Conservation (phyloP, 1,284 basidiomycete species). For the Pisolithus thermaeus region DNA sequence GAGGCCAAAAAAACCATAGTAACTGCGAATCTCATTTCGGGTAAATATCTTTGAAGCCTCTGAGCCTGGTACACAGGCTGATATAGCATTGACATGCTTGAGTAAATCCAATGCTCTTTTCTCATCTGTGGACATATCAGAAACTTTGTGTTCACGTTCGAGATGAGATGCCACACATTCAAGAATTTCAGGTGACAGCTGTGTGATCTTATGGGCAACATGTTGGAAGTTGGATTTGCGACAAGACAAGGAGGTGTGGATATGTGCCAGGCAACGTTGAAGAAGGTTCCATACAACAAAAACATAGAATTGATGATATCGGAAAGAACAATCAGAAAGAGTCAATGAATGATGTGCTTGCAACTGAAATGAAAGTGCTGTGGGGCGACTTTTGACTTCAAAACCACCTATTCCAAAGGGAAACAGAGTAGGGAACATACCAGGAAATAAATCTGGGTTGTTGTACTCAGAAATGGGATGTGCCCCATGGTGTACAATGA, state of each 20-base stretch:
- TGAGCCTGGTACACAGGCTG: conserved; percentile 6
- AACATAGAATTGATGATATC: conserved; percentile 7
- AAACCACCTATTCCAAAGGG: conserved; percentile 5
- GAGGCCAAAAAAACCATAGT: conserved; percentile 8
- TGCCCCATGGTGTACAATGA: background rate
- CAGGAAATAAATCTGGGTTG: conserved; percentile 3
- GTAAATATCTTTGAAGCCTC: conserved; percentile 11
- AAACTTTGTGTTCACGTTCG: too few relatives aligned
- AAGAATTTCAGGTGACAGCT: too few relatives aligned
- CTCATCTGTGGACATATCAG: background rate
- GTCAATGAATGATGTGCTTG: conserved; percentile 4
- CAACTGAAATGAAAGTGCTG: background rate
- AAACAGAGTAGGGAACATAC: conserved; percentile 5
- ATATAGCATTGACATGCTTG: conserved; percentile 6
- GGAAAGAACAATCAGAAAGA: background rate
- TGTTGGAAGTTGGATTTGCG: too few relatives aligned
- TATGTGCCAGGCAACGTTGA: conserved; percentile 3
- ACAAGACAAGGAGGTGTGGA: background rate
- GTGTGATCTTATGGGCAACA: too few relatives aligned
- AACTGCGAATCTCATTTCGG: conserved; percentile 9
- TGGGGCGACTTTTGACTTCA: background rate
- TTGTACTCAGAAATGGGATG: conserved; percentile 4
- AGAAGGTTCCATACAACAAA: conserved; percentile 7
- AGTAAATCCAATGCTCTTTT: background rate
- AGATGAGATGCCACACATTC: too few relatives aligned